phyloP scores from a whole-genome alignment of 1,139 yeast species.

The Saccharomyces hybrid region DNA sequence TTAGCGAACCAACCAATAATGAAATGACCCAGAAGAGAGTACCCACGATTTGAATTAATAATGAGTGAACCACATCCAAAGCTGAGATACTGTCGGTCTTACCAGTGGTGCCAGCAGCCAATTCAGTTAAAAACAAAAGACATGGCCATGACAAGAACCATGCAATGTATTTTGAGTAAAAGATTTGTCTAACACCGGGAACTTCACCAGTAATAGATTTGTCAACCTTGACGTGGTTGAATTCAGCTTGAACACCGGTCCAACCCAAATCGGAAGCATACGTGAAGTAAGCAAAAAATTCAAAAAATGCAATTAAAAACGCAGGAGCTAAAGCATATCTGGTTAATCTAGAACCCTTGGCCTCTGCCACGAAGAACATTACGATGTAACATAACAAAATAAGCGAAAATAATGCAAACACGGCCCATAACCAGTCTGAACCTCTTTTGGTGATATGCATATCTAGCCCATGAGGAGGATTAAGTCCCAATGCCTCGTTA shows the following conservation, averaged over 20 bases:
- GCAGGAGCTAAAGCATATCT: slow-evolving; percentile 41
- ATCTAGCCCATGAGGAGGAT: slow-evolving; percentile 40
- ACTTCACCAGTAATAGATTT: slow-evolving; percentile 12
- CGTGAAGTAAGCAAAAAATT: slow-evolving; percentile 49
- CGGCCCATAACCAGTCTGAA: slow-evolving; percentile 68
- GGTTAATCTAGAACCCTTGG: slow-evolving; percentile 31
- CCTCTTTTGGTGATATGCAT: slow-evolving; percentile 53
- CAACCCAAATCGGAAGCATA: slow-evolving; percentile 57
- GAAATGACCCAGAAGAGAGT: slow-evolving; percentile 39
- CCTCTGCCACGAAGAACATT: slow-evolving; percentile 36
- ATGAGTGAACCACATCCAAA: slow-evolving; percentile 21
- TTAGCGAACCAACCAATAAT: slow-evolving; percentile 43
- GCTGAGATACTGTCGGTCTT: slow-evolving; percentile 12
- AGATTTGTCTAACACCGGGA: slow-evolving; percentile 47
- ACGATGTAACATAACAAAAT: slow-evolving; percentile 39
- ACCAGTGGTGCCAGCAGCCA: slow-evolving; percentile 14
- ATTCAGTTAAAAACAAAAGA: slow-evolving; percentile 24
- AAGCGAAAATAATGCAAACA: slow-evolving; percentile 43
- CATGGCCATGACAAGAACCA: slow-evolving; percentile 49
- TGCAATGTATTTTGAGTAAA: slow-evolving; percentile 53
- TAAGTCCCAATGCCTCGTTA: slow-evolving; percentile 46
- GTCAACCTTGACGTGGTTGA: slow-evolving; percentile 37
- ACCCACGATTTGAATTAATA: slow-evolving; percentile 32
- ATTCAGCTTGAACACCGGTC: slow-evolving; percentile 44
- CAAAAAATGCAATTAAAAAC: slow-evolving; percentile 37